phyloP scores from a whole-genome alignment of 371 early-diverging fungal species.

The Fennellomyces sp. region DNA sequence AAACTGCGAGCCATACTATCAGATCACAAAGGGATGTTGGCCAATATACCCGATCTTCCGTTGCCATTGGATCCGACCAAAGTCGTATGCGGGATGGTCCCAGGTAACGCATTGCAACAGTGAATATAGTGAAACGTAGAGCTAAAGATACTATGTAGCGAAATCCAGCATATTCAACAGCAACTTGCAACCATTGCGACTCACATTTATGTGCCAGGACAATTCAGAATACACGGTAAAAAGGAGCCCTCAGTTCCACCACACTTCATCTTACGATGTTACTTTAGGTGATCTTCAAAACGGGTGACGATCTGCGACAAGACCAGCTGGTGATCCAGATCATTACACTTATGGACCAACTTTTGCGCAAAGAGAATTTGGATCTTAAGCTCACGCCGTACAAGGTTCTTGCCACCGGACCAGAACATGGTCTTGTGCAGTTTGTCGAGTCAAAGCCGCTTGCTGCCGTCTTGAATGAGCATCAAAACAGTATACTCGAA shows the following conservation, averaged over 20 bases:
- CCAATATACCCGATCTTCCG: slow-evolving; percentile 77
- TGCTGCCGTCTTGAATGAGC: slow-evolving; percentile 87
- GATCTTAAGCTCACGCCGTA: slow-evolving; percentile 93
- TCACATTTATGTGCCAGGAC: slow-evolving; percentile 83
- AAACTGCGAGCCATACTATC: slow-evolving; percentile 70
- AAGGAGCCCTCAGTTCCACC: too few relatives aligned
- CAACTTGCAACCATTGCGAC: slow-evolving; percentile 80
- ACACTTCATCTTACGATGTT: background rate
- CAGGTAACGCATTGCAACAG: slow-evolving; percentile 51
- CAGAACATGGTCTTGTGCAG: slow-evolving; percentile 92
- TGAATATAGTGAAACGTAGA: background rate
- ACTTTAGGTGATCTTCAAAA: slow-evolving; percentile 84
- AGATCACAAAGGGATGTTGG: slow-evolving; percentile 82
- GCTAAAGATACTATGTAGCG: slow-evolving; percentile 40
- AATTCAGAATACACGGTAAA: slow-evolving; percentile 79
- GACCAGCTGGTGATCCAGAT: slow-evolving; percentile 97
- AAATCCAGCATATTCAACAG: slow-evolving; percentile 91
- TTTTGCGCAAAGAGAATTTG: slow-evolving; percentile 91
- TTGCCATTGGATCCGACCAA: slow-evolving; percentile 89
- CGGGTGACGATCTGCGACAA: slow-evolving; percentile 96
- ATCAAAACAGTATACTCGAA: slow-evolving; percentile 79
- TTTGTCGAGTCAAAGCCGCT: slow-evolving; percentile 87
- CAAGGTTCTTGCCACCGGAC: slow-evolving; percentile 92
- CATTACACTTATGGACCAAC: slow-evolving; percentile 93
- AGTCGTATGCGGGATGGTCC: slow-evolving; percentile 81